Evolutionary conservation across 148 eudicot genomes (phyloP).

Genomic region (Oxyria digyna): DNA sequence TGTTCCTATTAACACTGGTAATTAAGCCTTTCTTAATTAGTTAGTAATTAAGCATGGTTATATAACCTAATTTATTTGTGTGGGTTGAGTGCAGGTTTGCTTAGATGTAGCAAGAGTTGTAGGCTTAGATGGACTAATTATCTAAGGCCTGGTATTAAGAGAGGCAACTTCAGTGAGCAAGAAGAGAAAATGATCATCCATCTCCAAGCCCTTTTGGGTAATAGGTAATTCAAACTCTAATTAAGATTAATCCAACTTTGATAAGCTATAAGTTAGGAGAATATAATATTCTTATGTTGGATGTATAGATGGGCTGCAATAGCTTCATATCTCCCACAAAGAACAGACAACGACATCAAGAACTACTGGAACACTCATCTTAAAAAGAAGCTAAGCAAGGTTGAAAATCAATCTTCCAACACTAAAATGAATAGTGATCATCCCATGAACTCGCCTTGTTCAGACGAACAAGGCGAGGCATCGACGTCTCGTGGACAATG

Average conservation of each 20-base stretch:
- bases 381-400: constrained; percentile 51
- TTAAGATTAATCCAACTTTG: background rate
- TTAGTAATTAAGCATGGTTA: background rate
- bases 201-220: constrained; percentile 90
- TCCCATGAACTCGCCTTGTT: background rate
- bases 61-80: background rate
- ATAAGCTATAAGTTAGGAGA: too few relatives aligned
- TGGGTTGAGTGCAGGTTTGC: constrained; percentile 31
- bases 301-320: constrained; percentile 80
- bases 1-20: constrained; percentile 37
- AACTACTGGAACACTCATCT: constrained; percentile 91
- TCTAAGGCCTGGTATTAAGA: constrained; percentile 78
- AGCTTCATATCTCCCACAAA: constrained; percentile 83
- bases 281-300: background rate
- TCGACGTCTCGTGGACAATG: constrained; percentile 59
- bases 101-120: constrained; percentile 91
- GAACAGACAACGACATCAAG: constrained; percentile 91
- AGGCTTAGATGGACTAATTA: constrained; percentile 92
- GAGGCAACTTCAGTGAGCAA: constrained; percentile 66
- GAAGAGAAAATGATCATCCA: constrained; percentile 88
- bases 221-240: constrained; percentile 28
- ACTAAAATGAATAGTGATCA: background rate
- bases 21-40: background rate
- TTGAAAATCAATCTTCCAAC: background rate
- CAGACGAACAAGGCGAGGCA: constrained; percentile 16